Conservation (phyloP, 2,329 filamentous ascomycete species). For the Fusarium tjaetaba region DNA sequence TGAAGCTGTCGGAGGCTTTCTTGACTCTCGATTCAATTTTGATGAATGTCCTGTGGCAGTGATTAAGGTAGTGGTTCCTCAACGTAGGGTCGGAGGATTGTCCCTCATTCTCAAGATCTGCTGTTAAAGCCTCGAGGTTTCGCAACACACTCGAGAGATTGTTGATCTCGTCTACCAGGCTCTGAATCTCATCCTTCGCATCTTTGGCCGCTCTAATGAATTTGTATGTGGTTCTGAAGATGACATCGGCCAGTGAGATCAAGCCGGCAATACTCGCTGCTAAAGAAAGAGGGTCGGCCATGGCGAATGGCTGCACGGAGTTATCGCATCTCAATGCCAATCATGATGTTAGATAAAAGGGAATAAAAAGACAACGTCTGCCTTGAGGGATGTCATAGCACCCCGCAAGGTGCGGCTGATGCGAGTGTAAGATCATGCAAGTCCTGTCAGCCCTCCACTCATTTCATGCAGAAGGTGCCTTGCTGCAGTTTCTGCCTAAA, state of each 20-base stretch:
- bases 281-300: slow-evolving; percentile 14
- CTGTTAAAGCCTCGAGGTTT: not conserved
- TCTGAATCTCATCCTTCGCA: not conserved
- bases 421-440: not conserved
- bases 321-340: fast-evolving
- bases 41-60: not conserved
- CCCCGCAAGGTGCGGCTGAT: not conserved
- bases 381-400: too few relatives aligned
- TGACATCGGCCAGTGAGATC: not conserved
- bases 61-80: not conserved
- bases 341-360: fast-evolving
- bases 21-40: not conserved
- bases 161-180: slow-evolving; percentile 3
- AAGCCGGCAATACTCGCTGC: slow-evolving; percentile 5
- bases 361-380: too few relatives aligned
- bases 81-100: not conserved
- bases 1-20: not conserved
- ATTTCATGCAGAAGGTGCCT: not conserved
- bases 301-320: not conserved
- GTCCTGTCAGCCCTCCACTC: not conserved
- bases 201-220: slow-evolving; percentile 1
- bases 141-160: not conserved
- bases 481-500: not conserved
- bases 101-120: not conserved
- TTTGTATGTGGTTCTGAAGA: not conserved